Conservation (phyloP, 2,329 filamentous ascomycete species). For the Phoma sp. region DNA sequence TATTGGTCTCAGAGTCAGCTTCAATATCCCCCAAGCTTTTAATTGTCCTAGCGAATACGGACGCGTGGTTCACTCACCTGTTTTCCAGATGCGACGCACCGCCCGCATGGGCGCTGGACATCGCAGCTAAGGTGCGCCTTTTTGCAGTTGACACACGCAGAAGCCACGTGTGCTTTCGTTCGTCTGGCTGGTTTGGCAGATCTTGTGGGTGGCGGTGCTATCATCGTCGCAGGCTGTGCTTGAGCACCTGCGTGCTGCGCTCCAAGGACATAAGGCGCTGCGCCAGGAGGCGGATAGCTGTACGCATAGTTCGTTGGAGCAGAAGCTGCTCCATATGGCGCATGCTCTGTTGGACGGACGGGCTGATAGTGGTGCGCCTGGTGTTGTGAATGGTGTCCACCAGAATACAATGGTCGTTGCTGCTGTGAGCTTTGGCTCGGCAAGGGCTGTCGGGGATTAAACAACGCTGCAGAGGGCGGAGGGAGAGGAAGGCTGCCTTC, state of each 20-base stretch:
- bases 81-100: slow-evolving; percentile 79
- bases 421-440: slow-evolving; percentile 26
- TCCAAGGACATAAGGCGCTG: slow-evolving; percentile 32
- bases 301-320: slow-evolving; percentile 38
- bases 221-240: slow-evolving; percentile 40
- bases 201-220: slow-evolving; percentile 39
- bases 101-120: slow-evolving; percentile 75
- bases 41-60: slow-evolving; percentile 10
- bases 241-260: slow-evolving; percentile 38
- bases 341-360: slow-evolving; percentile 32
- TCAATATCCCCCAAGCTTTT: slow-evolving; percentile 3
- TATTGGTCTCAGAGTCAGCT: slow-evolving; percentile 46
- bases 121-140: slow-evolving; percentile 74
- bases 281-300: slow-evolving; percentile 32
- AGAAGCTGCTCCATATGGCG: slow-evolving; percentile 32
- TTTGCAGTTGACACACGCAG: slow-evolving; percentile 85
- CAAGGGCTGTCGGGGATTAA: slow-evolving; percentile 33
- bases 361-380: slow-evolving; percentile 36
- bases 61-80: slow-evolving; percentile 51
- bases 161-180: slow-evolving; percentile 81
- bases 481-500: slow-evolving; percentile 34
- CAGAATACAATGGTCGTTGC: slow-evolving; percentile 40
- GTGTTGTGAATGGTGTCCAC: slow-evolving; percentile 32
- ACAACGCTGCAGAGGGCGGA: slow-evolving; percentile 31
- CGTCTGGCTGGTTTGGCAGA: slow-evolving; percentile 46